A percentile compares a stretch with the other conserved stretches of the same genome.
phyloP scores from a whole-genome alignment of 2,329 filamentous ascomycete genomes.

The Fusarium tanahbumbuense region DNA sequence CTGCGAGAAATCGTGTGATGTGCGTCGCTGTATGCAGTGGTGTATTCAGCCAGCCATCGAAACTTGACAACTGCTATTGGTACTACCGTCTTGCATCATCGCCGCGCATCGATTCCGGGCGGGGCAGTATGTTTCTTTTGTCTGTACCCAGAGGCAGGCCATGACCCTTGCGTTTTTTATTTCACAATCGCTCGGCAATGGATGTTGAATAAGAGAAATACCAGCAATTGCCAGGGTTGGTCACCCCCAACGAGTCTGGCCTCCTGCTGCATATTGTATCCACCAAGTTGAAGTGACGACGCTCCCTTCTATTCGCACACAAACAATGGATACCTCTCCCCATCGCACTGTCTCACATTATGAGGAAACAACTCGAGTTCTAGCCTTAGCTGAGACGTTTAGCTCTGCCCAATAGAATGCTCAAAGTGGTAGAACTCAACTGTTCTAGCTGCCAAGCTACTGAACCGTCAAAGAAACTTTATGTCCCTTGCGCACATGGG shows the following conservation, averaged over 20 bases:
- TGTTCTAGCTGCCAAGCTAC: conserved; percentile 13
- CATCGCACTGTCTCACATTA: conserved; percentile 33
- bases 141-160: conserved; percentile 4
- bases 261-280: conserved; percentile 22
- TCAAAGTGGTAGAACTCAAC: conserved; percentile 5
- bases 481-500: conserved; percentile 27
- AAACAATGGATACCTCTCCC: not conserved
- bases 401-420: conserved; percentile 28
- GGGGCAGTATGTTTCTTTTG: conserved; percentile 28
- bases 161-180: conserved; percentile 24
- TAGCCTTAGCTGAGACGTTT: conserved; percentile 25
- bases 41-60: conserved; percentile 27
- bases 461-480: conserved; percentile 21
- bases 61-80: conserved; percentile 1
- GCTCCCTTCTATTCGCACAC: conserved; percentile 1
- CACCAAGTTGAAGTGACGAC: conserved; percentile 21
- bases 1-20: not conserved
- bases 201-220: conserved; percentile 2
- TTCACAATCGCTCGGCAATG: conserved; percentile 12
- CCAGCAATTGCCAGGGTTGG: conserved; percentile 11
- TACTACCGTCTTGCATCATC: conserved; percentile 32
- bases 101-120: conserved; percentile 16
- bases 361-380: conserved; percentile 27
- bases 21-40: not conserved
- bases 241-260: conserved; percentile 22